Evolutionary conservation across 129 eudicot genomes (phyloP), one percentile per base, ranked within the genome.

Genomic region (Flaveria trinervia): DNA sequence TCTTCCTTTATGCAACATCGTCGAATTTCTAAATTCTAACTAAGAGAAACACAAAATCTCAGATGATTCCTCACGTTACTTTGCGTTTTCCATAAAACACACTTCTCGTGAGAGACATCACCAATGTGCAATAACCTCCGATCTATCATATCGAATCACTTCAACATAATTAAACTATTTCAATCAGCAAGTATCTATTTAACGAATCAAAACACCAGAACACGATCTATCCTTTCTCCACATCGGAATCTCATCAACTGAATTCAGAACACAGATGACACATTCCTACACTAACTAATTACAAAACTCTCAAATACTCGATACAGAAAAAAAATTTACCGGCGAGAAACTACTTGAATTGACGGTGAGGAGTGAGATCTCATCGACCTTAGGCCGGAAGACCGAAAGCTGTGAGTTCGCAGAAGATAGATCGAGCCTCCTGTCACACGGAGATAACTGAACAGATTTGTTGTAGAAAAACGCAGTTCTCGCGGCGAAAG

Each of bases 281-380:
- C 13, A 6, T 39, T 15, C 3, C 46, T 48, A 39, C 7, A 26
- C 16, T 17, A 3, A 67, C 68, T 41, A n/a, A 41, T 62, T 33
- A 44, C 10, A 26, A 54, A 25, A 65, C 65, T 6, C 68, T 14
- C 18, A 62, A 57, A 62, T 62, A 28, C 18, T 26, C 3, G 18
- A 17, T 26, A 30, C 44, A 59, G 43, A 62, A 17, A 61, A 65
- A 50, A 50, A 36, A 16, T 25, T 56, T 91, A 93, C 98, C 89
- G 97, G 97, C 10, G 69, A 75, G 72, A 93, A 89, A 43, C 12
- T 84, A 51, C 86, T 70, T 78, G 87, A 84, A 76, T 89, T 93
- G 78, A 93, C 77, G 16, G 98, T 93, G 78, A 93, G 97, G 22
- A 93, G 91, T 4, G 98, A 90, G 93, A 90, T 93, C 96, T 93